Percentiles rank a stretch among this genome's conserved stretches.
Conservation (phyloP, 164 flowering plant species). For the Malania oleifera region DNA sequence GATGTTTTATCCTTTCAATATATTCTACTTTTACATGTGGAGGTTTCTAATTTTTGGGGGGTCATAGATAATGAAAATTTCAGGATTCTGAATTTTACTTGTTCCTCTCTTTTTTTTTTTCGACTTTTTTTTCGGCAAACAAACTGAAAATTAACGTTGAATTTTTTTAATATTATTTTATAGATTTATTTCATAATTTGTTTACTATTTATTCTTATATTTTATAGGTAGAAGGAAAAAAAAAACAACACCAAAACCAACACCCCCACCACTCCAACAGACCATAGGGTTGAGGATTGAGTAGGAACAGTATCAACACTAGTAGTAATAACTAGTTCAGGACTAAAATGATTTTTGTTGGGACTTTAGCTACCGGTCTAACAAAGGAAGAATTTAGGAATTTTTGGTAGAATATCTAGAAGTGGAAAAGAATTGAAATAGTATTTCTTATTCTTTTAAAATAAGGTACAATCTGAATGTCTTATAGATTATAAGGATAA, state of each 20-base stretch:
- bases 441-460: too few relatives aligned
- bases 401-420: slow-evolving; percentile 64
- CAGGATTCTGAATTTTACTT: too few relatives aligned
- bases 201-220: background rate
- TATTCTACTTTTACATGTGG: too few relatives aligned
- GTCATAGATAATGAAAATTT: too few relatives aligned
- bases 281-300: slow-evolving; percentile 20
- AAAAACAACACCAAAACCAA: slow-evolving; percentile 38
- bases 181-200: background rate
- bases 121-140: background rate
- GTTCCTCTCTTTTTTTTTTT: too few relatives aligned
- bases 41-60: too few relatives aligned
- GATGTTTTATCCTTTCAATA: too few relatives aligned
- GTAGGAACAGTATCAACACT: slow-evolving; percentile 19
- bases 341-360: slow-evolving; percentile 75
- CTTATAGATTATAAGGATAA: too few relatives aligned
- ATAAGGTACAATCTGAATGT: too few relatives aligned
- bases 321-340: slow-evolving; percentile 26
- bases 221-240: slow-evolving; percentile 73
- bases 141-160: background rate
- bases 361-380: slow-evolving; percentile 58
- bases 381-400: slow-evolving; percentile 54
- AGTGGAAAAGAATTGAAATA: too few relatives aligned
- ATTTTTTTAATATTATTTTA: background rate
- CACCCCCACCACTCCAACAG: slow-evolving; percentile 6